Base-by-base conservation (phyloP, 805 yeast genomes). In the Ogataea corticis region DNA sequence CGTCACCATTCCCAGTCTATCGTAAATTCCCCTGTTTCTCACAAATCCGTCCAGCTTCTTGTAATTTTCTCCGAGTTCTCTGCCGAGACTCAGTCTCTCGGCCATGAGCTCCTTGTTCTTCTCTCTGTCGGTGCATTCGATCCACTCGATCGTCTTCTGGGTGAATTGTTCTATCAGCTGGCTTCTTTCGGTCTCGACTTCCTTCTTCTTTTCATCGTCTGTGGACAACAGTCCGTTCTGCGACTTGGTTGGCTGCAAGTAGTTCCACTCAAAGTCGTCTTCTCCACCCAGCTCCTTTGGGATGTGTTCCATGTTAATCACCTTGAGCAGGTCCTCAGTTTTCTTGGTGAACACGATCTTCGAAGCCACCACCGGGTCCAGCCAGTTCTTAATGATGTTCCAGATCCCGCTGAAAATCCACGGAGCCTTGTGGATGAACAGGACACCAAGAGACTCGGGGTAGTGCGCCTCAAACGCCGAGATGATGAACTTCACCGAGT, bases 371-470 rank as follows among this genome's bases (percentile, higher is more conserved):
- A 88, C 97, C 2, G 98, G 98, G 63, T 94, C 98, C 46, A 92
- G 73, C 98, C 97, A 92, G 57, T 84, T 83, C 66, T 88, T 89
- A 57, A 94, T 82, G 55, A 92, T 80, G 55, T 83, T 85, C 98
- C 99, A 94, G 48, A 92, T 87, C 18, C 97, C 92, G 41, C 87
- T 81, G 70, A 94, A 94, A 44, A 94, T 80, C 98, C 97, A 90
- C 21, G 99, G 99, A 0, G 99, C 97, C 57, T 87, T 86, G 70
- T 89, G 96, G 49, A 94, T 85, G 54, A 89, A 77, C 42, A 94
- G 70, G 45, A 79, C 79, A 14, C 96, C 97, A 49, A 94, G 75
- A 33, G 88, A 84, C 68, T 94, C 99, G 1, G 99, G 99, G 65
- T 92, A 94, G 63, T 92, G 96, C 0, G 96, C 96, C 72, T 94